These are phyloP conservation scores for Carex arenaria DNA, from an alignment of 202 grass and related monocot genomes.

Conservation along the genomic window DNA sequence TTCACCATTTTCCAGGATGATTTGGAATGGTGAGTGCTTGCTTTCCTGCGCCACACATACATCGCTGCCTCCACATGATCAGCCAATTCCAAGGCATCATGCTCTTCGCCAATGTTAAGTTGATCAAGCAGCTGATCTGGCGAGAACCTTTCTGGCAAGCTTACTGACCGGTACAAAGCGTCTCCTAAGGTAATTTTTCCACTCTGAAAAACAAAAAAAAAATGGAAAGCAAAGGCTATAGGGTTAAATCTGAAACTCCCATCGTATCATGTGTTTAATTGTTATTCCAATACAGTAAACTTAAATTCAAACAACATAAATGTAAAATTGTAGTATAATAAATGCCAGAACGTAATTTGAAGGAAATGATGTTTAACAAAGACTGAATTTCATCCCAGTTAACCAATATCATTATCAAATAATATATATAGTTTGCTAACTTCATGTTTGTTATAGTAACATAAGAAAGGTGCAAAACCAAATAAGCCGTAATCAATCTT, in stretches of 20 bases:
- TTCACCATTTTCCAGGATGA: conserved; percentile 71
- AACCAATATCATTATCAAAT: background rate
- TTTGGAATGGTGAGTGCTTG: conserved; percentile 40
- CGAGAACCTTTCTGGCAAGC: conserved; percentile 53
- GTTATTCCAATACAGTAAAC: background rate
- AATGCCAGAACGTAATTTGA: background rate
- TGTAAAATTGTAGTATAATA: background rate
- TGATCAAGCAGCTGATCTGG: conserved; percentile 69
- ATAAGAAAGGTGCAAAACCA: background rate
- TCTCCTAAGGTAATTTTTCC: conserved; percentile 71
- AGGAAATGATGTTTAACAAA: background rate
- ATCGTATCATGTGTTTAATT: background rate
- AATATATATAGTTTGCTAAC: conserved; percentile 1
- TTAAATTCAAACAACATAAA: background rate
- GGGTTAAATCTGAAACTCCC: background rate
- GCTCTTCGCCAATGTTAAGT: conserved; percentile 72
- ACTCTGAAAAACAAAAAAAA: conserved; percentile 43
- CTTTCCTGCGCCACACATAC: conserved; percentile 90
- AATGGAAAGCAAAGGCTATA: background rate
- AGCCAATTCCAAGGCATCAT: conserved; percentile 67
- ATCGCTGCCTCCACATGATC: conserved; percentile 86
- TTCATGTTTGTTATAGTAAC: background rate
- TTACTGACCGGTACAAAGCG: conserved; percentile 56
- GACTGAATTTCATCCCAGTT: background rate
- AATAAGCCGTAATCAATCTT: background rate